These are phyloP conservation scores for Alternaria rosae DNA, from an alignment of 2,329 filamentous ascomycete genomes.

Conservation along the genomic window DNA sequence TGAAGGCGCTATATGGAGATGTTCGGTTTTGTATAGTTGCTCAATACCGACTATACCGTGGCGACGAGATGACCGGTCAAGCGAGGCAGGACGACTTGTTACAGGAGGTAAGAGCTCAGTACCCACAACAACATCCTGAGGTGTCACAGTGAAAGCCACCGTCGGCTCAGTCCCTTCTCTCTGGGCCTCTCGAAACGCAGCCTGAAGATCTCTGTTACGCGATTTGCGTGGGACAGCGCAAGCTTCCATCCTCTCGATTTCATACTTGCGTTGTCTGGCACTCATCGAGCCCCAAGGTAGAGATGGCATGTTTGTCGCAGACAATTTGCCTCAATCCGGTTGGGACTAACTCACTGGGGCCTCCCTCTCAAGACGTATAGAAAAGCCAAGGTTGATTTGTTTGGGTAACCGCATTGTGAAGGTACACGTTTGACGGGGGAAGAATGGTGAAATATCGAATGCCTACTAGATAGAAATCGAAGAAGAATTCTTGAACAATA, in stretches of 20 bases:
- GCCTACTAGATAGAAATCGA: not conserved
- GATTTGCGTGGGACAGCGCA: not conserved
- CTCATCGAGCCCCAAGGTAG: not conserved
- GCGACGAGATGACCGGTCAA: not conserved
- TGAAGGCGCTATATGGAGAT: not conserved
- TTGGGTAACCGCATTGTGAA: not conserved
- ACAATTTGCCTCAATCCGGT: not conserved
- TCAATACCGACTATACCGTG: not conserved
- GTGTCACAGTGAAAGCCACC: not conserved
- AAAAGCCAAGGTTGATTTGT: not conserved
- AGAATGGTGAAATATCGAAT: not conserved
- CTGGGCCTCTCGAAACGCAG: not conserved
- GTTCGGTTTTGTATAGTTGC: not conserved
- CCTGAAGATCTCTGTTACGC: not conserved
- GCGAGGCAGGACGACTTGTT: not conserved
- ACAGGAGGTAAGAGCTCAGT: not conserved
- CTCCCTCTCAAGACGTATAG: not conserved
- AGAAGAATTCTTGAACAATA: not conserved
- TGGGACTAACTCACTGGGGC: not conserved
- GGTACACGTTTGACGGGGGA: not conserved
- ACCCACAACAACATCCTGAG: not conserved
- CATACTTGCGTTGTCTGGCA: not conserved
- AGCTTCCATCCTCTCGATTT: not conserved
- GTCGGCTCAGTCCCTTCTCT: too few species aligned
- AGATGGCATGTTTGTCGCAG: not conserved